Conservation (phyloP, 768 basidiomycete species). For the Trametes cingulata region DNA sequence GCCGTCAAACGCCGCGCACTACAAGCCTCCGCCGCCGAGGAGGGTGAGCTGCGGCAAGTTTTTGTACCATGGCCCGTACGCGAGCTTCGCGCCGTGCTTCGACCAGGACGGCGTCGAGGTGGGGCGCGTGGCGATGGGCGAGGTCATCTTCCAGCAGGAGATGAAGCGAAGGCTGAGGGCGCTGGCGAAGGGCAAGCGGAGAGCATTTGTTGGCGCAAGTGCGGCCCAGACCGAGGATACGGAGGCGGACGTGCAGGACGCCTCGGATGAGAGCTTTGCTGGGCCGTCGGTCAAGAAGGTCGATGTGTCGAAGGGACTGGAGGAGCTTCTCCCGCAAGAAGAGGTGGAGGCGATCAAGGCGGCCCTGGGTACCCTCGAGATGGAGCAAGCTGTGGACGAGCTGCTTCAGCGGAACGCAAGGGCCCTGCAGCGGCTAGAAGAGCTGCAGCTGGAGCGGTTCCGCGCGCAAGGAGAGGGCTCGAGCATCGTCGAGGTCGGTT, state of each 20-base stretch:
- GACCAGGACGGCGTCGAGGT: conserved; percentile 77
- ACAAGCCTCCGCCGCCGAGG: conserved; percentile 48
- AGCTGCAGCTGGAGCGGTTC: conserved; percentile 62
- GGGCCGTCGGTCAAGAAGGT: conserved; percentile 18
- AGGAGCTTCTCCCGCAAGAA: conserved; percentile 56
- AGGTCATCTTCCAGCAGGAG: conserved; percentile 55
- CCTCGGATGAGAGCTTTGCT: conserved; percentile 9
- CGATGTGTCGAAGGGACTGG: conserved; percentile 46
- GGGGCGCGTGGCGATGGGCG: conserved; percentile 60
- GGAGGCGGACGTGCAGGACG: conserved; percentile 22
- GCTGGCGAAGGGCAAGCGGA: conserved; percentile 31
- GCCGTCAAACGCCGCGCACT: conserved; percentile 37
- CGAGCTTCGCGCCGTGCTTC: conserved; percentile 78
- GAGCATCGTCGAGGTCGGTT: conserved; percentile 56
- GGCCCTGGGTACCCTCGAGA: conserved; percentile 57
- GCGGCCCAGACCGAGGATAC: background rate
- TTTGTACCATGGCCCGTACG: conserved; percentile 74
- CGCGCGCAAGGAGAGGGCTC: conserved; percentile 45
- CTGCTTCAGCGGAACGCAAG: conserved; percentile 64
- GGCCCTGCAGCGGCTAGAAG: conserved; percentile 64
- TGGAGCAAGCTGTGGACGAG: conserved; percentile 70
- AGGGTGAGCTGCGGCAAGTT: conserved; percentile 65
- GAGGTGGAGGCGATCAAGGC: conserved; percentile 59
- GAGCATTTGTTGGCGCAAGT: conserved; percentile 15
- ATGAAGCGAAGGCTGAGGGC: conserved; percentile 38